Conservation (phyloP, 352 stramenopile species). For the Globisporangium perplexum region DNA sequence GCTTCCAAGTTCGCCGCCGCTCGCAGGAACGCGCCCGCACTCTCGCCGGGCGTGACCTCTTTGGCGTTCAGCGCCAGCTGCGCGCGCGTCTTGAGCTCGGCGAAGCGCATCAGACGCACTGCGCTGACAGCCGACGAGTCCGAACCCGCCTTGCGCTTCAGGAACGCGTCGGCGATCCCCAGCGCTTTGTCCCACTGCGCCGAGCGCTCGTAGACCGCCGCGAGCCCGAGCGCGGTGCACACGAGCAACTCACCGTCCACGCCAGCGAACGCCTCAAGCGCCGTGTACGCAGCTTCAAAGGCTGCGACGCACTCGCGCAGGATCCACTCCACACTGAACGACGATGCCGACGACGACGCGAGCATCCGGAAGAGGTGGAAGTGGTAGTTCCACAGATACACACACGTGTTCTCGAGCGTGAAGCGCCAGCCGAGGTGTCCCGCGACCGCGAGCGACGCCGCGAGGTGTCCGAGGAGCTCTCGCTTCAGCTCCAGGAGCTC, state of each 20-base stretch:
- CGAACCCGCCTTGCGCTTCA: constrained; percentile 39
- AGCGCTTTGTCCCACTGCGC: constrained; percentile 42
- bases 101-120: constrained; percentile 54
- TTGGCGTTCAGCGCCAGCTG: constrained; percentile 71
- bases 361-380: constrained; percentile 74
- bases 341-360: neutral
- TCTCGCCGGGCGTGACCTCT: constrained; percentile 45
- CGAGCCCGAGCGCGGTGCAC: constrained; percentile 44
- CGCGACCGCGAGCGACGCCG: constrained; percentile 21
- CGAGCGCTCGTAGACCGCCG: constrained; percentile 41
- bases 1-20: constrained; percentile 48
- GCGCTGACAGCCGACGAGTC: neutral
- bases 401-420: constrained; percentile 75
- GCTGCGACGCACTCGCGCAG: constrained; percentile 54
- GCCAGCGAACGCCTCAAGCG: constrained; percentile 26
- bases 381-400: constrained; percentile 91
- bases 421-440: constrained; percentile 49
- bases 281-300: constrained; percentile 48
- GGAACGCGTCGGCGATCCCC: constrained; percentile 39
- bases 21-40: constrained; percentile 25
- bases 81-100: constrained; percentile 53
- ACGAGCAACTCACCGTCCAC: constrained; percentile 44
- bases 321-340: constrained; percentile 33
- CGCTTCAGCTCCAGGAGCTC: constrained; percentile 34
- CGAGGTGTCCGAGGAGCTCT: constrained; percentile 38